Conservation (phyloP, 2,329 filamentous ascomycete species). For the Dryadomyces quercus-mongolicae region DNA sequence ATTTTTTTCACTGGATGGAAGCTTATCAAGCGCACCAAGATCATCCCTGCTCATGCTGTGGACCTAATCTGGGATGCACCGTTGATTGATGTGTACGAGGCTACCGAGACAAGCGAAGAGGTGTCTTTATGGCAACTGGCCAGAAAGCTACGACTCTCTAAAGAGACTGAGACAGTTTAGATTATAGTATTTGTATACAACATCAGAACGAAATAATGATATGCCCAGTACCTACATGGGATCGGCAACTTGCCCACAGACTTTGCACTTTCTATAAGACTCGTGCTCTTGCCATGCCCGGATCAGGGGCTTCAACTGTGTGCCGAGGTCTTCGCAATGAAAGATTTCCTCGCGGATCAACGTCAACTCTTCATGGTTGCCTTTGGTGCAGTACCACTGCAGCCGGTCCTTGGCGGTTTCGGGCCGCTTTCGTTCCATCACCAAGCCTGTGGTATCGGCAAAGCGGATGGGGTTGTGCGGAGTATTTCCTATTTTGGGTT, state of each 20-base stretch:
- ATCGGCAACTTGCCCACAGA: background rate
- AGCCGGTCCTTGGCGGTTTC: background rate
- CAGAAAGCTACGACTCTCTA: too few species aligned
- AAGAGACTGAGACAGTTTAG: too few species aligned
- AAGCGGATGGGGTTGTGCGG: background rate
- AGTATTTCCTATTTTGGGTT: background rate
- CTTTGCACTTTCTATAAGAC: background rate
- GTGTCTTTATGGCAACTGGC: too few species aligned
- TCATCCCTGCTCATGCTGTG: slow-evolving; percentile 1
- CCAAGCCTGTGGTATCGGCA: background rate
- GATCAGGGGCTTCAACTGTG: background rate
- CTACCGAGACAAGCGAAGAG: background rate
- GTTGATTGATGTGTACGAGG: slow-evolving; percentile 25
- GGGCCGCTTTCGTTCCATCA: background rate
- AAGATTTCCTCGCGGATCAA: background rate
- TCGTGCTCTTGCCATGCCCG: background rate
- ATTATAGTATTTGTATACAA: too few species aligned
- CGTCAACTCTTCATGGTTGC: background rate
- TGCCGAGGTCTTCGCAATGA: background rate
- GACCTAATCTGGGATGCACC: slow-evolving; percentile 14
- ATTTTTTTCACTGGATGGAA: slow-evolving; percentile 43
- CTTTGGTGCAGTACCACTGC: background rate
- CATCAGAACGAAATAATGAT: too few species aligned
- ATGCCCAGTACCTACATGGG: too few species aligned
- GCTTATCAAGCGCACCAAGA: slow-evolving; percentile 43